phyloP scores from a whole-genome alignment of 495 filamentous ascomycete species.

The Podospora appendiculata region DNA sequence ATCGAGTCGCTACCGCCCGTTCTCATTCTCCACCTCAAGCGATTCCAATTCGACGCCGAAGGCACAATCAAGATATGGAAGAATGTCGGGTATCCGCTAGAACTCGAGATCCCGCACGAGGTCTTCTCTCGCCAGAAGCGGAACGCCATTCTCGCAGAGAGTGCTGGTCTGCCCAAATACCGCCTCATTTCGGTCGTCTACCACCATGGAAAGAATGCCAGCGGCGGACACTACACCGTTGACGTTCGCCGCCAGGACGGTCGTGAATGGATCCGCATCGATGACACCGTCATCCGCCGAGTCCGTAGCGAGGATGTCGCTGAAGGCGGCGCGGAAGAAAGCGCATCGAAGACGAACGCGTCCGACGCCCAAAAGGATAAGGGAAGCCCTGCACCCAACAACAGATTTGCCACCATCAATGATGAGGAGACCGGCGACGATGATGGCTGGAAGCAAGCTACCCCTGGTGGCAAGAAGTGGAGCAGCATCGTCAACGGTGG shows the following conservation, averaged over 20 bases:
- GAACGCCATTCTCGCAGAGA: constrained; percentile 51
- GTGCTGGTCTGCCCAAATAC: constrained; percentile 64
- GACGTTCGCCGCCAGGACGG: constrained; percentile 92
- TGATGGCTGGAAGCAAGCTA: constrained; percentile 84
- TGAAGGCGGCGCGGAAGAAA: constrained; percentile 73
- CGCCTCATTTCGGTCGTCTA: constrained; percentile 88
- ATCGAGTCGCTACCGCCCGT: constrained; percentile 91
- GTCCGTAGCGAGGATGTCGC: constrained; percentile 86
- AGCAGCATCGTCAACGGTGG: constrained; percentile 56
- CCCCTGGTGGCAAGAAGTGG: constrained; percentile 59
- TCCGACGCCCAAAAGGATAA: constrained; percentile 34
- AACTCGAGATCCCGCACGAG: constrained; percentile 89
- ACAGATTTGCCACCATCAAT: constrained; percentile 61
- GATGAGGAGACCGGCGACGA: constrained; percentile 62
- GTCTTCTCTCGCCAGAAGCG: constrained; percentile 75
- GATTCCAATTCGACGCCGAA: constrained; percentile 90
- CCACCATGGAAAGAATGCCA: constrained; percentile 93
- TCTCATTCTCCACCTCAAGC: constrained; percentile 90
- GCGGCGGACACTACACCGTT: constrained; percentile 93
- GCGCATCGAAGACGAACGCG: constrained; percentile 55
- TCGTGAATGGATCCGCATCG: constrained; percentile 88
- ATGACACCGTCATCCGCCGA: constrained; percentile 85
- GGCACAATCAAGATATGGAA: constrained; percentile 99
- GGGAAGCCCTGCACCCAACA: constrained; percentile 25
- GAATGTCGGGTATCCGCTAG: constrained; percentile 88